These are phyloP conservation scores for Mallotus japonicus DNA, from an alignment of 441 rosid genomes.

Conservation along the genomic window DNA sequence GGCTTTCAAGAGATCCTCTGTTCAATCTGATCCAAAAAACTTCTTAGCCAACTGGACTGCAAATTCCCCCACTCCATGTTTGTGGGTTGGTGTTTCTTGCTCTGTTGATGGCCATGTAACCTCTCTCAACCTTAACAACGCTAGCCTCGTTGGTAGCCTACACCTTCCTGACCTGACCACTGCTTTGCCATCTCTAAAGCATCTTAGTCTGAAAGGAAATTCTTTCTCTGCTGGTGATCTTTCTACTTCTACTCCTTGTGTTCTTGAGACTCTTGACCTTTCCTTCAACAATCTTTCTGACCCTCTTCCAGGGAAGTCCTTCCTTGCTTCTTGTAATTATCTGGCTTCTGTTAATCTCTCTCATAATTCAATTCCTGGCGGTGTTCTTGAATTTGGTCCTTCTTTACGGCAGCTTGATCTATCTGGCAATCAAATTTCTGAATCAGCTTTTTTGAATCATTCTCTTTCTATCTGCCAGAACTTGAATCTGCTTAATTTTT, in stretches of 20 bases:
- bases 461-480: slow-evolving; percentile 52
- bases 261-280: slow-evolving; percentile 47
- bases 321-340: slow-evolving; percentile 36
- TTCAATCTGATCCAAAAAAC: slow-evolving; percentile 57
- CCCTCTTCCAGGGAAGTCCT: slow-evolving; percentile 41
- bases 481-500: slow-evolving; percentile 53
- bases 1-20: slow-evolving; percentile 57
- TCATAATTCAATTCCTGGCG: slow-evolving; percentile 50
- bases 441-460: slow-evolving; percentile 31
- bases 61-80: slow-evolving; percentile 49
- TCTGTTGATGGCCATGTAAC: slow-evolving; percentile 47
- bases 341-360: slow-evolving; percentile 50
- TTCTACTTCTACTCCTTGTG: slow-evolving; percentile 39
- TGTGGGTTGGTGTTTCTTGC: slow-evolving; percentile 76
- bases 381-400: slow-evolving; percentile 43
- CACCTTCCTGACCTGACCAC: slow-evolving; percentile 51
- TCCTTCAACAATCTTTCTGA: slow-evolving; percentile 51
- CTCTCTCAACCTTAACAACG: slow-evolving; percentile 55
- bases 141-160: slow-evolving; percentile 50
- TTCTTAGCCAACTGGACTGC: slow-evolving; percentile 53
- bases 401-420: slow-evolving; percentile 59
- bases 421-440: slow-evolving; percentile 50
- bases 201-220: slow-evolving; percentile 53
- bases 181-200: slow-evolving; percentile 47
- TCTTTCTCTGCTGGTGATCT: slow-evolving; percentile 54